These are phyloP conservation scores for Sideroxylon spinosum DNA, from an alignment of 179 eudicot species.

Conservation along the genomic window DNA sequence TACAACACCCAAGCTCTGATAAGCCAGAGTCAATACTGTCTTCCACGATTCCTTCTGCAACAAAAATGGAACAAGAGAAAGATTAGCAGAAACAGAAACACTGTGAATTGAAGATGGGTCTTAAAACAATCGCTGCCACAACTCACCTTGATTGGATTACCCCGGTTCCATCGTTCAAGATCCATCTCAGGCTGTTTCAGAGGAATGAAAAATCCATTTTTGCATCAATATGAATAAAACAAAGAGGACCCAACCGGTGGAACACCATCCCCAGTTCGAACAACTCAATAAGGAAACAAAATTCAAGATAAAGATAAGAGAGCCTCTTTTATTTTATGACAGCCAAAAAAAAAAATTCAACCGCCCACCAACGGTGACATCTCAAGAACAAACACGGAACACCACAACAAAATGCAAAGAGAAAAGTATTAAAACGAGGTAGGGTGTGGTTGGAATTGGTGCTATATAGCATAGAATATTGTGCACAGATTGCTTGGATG, in stretches of 20 bases:
- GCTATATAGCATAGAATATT: neutral
- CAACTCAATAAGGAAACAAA: constrained; percentile 11
- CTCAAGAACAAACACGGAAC: constrained; percentile 12
- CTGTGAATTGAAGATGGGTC: neutral
- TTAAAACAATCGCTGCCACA: neutral
- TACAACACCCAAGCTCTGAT: constrained; percentile 96
- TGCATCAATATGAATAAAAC: constrained; percentile 12
- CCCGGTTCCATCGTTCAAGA: constrained; percentile 35
- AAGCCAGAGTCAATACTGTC: constrained; percentile 78
- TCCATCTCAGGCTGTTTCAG: constrained; percentile 36
- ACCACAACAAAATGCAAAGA: constrained; percentile 6
- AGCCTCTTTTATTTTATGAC: constrained; percentile 8
- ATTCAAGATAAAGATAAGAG: neutral
- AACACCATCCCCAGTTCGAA: constrained; percentile 17
- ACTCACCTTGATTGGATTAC: constrained; percentile 38
- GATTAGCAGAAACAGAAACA: neutral
- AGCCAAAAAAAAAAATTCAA: neutral
- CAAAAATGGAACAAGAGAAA: constrained; percentile 2
- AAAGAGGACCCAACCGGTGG: constrained; percentile 15
- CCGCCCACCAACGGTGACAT: constrained; percentile 5
- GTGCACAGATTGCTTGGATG: neutral
- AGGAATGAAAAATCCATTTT: constrained; percentile 20
- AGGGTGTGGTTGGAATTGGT: neutral
- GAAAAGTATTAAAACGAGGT: neutral
- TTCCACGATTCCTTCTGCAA: constrained; percentile 87